Conservation (phyloP, 305 asterid genomes). For the Solanum hybrid region DNA sequence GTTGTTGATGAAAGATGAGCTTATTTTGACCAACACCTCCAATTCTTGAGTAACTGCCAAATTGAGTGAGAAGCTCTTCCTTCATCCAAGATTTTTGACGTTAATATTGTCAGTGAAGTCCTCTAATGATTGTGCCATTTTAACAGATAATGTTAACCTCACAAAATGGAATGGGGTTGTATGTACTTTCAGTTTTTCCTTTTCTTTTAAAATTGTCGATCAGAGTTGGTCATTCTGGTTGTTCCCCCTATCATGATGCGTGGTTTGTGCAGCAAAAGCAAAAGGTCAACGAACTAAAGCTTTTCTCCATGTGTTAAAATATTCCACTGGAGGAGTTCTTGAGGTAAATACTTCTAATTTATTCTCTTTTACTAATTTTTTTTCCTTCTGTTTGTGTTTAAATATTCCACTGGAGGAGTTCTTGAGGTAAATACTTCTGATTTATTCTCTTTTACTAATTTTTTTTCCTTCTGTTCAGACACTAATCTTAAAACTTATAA, state of each 20-base stretch:
- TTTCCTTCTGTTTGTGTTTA: no score
- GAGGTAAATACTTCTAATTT: constrained; percentile 40
- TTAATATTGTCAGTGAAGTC: background rate
- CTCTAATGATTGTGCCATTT: background rate
- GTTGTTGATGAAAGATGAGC: background rate
- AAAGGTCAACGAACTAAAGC: constrained; percentile 61
- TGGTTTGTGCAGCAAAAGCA: constrained; percentile 53
- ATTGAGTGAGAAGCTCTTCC: background rate
- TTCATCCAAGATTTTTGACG: background rate
- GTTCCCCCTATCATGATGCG: constrained; percentile 7
- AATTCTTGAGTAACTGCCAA: background rate
- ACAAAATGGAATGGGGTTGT: background rate
- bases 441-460: no score
- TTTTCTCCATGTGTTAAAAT: constrained; percentile 79
- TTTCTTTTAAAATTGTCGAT: background rate
- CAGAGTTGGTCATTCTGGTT: constrained; percentile 5
- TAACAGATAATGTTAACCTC: background rate
- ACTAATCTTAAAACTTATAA: background rate
- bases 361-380: background rate
- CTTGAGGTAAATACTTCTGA: no score
- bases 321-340: constrained; percentile 89
- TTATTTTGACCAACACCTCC: background rate
- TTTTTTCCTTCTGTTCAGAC: background rate
- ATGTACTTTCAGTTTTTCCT: background rate
- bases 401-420: no score